A percentile compares a stretch with the other conserved stretches of the same genome.
Evolutionary conservation across 495 filamentous ascomycete species (phyloP).

Genomic region (Eremomyces bilateralis): DNA sequence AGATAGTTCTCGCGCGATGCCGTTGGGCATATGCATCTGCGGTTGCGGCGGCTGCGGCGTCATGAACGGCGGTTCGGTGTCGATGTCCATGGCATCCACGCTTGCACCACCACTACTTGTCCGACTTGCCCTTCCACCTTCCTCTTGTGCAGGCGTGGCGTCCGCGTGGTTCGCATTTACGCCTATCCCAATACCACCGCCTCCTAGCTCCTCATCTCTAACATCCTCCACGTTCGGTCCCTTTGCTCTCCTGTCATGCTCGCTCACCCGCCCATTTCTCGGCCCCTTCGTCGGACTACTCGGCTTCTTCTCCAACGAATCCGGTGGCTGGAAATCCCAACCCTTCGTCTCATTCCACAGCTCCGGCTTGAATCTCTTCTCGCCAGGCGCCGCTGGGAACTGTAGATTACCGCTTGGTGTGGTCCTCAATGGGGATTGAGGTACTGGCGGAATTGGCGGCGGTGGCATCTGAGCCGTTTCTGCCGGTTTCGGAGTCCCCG

Average conservation of each 20-base stretch:
- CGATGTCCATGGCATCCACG: slow-evolving; percentile 21
- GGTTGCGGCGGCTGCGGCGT: background rate
- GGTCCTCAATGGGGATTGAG: background rate
- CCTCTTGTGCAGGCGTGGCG: slow-evolving; percentile 1
- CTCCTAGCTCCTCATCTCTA: too few species aligned
- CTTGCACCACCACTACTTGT: slow-evolving; percentile 5
- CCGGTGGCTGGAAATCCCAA: slow-evolving; percentile 40
- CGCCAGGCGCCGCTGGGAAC: slow-evolving; percentile 16
- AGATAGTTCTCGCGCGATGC: too few species aligned
- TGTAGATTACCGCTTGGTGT: slow-evolving; percentile 5
- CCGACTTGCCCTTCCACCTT: background rate
- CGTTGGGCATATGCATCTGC: slow-evolving; percentile 10
- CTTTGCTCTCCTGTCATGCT: slow-evolving; percentile 7
- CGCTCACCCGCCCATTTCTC: slow-evolving; percentile 4
- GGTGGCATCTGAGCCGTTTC: slow-evolving; percentile 5
- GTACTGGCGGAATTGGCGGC: slow-evolving; percentile 6
- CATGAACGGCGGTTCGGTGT: slow-evolving; percentile 10
- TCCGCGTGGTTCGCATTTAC: background rate
- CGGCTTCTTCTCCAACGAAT: slow-evolving; percentile 21
- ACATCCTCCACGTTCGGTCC: too few species aligned
- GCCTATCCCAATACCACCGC: too few species aligned
- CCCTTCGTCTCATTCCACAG: slow-evolving; percentile 42
- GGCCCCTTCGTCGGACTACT: slow-evolving; percentile 1
- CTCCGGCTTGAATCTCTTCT: slow-evolving; percentile 37
- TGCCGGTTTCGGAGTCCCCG: background rate